Conservation (phyloP, 2,329 filamentous ascomycete genomes). For the Alternaria sp. region DNA sequence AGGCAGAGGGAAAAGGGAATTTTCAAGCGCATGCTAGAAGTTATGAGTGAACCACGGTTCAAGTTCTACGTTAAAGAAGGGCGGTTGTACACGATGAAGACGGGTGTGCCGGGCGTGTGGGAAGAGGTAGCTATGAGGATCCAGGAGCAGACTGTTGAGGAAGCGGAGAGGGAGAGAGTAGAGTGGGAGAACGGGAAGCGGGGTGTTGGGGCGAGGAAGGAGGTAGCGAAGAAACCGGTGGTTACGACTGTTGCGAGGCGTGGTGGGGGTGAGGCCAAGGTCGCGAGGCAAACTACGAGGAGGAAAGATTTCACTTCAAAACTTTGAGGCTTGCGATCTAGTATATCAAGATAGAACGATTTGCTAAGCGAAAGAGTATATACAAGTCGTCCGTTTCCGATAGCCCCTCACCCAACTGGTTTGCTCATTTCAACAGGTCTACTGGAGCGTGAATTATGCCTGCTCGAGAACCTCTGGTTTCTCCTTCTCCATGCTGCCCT, state of each 20-base stretch:
- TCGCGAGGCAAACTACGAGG: constrained; percentile 25
- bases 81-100: constrained; percentile 36
- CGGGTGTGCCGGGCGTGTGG: constrained; percentile 45
- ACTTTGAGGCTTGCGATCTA: background rate
- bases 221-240: background rate
- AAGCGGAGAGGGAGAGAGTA: background rate
- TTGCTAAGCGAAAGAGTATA: constrained; percentile 4
- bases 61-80: constrained; percentile 48
- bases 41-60: constrained; percentile 38
- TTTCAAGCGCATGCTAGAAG: constrained; percentile 23
- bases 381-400: background rate
- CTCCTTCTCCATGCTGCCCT: constrained; percentile 14
- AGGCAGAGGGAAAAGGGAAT: constrained; percentile 27
- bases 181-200: background rate
- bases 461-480: constrained; percentile 20
- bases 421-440: no score
- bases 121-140: constrained; percentile 41
- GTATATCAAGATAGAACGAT: background rate
- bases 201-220: background rate
- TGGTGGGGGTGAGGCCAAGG: constrained; percentile 4
- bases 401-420: no score
- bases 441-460: background rate
- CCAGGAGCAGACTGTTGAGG: constrained; percentile 29
- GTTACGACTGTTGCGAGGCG: background rate
- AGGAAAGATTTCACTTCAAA: no score